phyloP scores from a whole-genome alignment of 352 stramenopile genomes.

The Phytophthora hybrid region DNA sequence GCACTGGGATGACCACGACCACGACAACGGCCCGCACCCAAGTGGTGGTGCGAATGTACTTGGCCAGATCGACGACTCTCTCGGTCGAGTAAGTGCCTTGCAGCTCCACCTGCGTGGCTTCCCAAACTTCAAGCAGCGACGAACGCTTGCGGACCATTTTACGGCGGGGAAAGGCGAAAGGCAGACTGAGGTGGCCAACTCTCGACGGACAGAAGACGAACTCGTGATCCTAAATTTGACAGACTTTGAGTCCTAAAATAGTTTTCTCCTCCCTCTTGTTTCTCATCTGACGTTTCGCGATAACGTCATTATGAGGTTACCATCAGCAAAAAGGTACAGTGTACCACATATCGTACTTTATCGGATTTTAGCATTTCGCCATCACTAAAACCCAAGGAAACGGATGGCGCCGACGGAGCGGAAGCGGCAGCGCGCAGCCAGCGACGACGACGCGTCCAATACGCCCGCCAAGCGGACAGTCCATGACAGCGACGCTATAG shows the following conservation, averaged over 20 bases:
- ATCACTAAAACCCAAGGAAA: not conserved
- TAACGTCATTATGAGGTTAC: too few species aligned
- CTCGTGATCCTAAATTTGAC: too few species aligned
- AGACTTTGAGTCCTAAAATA: not conserved
- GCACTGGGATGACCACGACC: not conserved
- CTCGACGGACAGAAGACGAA: not conserved
- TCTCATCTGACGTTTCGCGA: not conserved
- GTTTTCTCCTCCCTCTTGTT: not conserved
- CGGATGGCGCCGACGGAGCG: constrained; percentile 18
- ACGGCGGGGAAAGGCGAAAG: not conserved
- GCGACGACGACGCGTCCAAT: not conserved
- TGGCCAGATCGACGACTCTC: constrained; percentile 3
- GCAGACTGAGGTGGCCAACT: not conserved
- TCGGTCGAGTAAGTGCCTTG: not conserved
- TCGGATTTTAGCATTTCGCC: not conserved
- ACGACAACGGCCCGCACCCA: not conserved
- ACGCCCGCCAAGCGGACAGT: not conserved
- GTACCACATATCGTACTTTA: not conserved
- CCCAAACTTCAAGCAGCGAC: constrained; percentile 2
- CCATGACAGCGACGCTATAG: not conserved
- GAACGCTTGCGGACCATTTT: not conserved
- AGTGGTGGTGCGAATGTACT: not conserved
- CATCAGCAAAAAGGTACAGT: too few species aligned
- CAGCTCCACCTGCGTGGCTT: constrained; percentile 11
- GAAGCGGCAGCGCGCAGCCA: constrained; percentile 20